These are phyloP conservation scores for Hirschioporus abietinus DNA, from an alignment of 768 basidiomycete species.

Conservation along the genomic window DNA sequence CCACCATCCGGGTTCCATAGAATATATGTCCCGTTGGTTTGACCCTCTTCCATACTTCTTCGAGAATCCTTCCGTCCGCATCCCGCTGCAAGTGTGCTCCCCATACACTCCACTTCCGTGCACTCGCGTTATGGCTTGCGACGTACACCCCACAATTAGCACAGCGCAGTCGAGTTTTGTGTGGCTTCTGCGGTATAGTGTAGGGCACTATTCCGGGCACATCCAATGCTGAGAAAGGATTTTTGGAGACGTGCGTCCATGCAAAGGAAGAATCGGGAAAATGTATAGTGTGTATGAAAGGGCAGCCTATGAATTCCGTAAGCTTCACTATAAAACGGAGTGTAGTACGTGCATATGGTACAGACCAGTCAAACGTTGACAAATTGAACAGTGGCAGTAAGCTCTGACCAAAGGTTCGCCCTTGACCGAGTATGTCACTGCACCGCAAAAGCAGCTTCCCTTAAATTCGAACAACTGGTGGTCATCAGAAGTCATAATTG, in stretches of 20 bases:
- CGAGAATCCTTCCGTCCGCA: conserved; percentile 36
- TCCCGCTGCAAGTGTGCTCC: conserved; percentile 52
- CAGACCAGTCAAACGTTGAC: conserved; percentile 55
- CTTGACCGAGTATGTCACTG: conserved; percentile 40
- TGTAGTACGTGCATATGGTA: conserved; percentile 6
- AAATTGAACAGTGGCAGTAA: conserved; percentile 69
- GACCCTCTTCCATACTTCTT: conserved; percentile 43
- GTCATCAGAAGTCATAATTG: neutral
- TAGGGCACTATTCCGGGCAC: conserved; percentile 23
- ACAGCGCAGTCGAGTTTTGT: conserved; percentile 62
- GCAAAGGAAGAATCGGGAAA: conserved; percentile 43
- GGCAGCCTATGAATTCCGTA: conserved; percentile 35
- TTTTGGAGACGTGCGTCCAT: conserved; percentile 39
- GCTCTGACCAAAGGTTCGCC: conserved; percentile 49
- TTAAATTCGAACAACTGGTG: conserved; percentile 17
- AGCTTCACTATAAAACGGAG: neutral
- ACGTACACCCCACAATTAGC: conserved; percentile 52
- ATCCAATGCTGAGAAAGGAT: neutral
- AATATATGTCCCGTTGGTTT: conserved; percentile 65
- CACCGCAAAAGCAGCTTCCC: conserved; percentile 59
- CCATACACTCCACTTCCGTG: conserved; percentile 51
- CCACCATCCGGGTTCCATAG: conserved; percentile 57
- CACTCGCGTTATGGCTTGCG: conserved; percentile 46
- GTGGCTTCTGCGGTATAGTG: conserved; percentile 41
- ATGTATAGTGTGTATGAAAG: conserved; percentile 60